Evolutionary conservation across 805 yeast genomes (phyloP).

Genomic region (Wickerhamomyces ciferrii): DNA sequence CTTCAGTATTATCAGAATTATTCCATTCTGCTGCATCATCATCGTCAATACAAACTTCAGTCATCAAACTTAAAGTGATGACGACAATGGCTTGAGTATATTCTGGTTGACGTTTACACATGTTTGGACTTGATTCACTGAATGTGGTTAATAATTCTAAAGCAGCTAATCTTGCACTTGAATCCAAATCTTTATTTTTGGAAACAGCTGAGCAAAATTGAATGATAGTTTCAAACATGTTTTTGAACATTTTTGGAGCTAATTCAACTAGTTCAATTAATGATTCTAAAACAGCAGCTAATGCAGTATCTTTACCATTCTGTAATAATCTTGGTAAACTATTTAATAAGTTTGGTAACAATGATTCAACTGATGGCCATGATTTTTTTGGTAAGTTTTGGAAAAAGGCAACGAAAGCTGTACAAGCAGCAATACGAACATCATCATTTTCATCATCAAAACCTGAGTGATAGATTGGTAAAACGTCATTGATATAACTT

Average conservation of each 20-base stretch:
- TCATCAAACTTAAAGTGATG: constrained; percentile 75
- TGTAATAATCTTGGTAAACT: constrained; percentile 81
- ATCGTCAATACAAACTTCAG: constrained; percentile 86
- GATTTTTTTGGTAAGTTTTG: constrained; percentile 70
- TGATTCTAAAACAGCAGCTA: constrained; percentile 84
- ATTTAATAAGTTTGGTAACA: constrained; percentile 79
- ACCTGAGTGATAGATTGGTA: constrained; percentile 74
- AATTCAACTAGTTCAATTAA: constrained; percentile 85
- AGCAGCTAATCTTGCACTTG: constrained; percentile 77
- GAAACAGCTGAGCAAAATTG: constrained; percentile 82
- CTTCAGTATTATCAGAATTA: constrained; percentile 70
- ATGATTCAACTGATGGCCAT: constrained; percentile 73
- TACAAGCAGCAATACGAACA: constrained; percentile 86
- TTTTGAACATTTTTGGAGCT: constrained; percentile 92
- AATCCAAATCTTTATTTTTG: constrained; percentile 75
- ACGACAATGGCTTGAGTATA: constrained; percentile 72
- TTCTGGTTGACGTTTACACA: constrained; percentile 79
- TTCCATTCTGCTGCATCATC: constrained; percentile 90
- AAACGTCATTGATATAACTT: constrained; percentile 45
- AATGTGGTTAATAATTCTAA: constrained; percentile 86
- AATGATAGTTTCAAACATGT: constrained; percentile 84
- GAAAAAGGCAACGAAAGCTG: constrained; percentile 89
- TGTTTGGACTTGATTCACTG: constrained; percentile 88
- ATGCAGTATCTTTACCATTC: constrained; percentile 72
- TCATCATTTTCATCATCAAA: constrained; percentile 76